These are phyloP conservation scores for Breviolum minutum DNA, from an alignment of 73 alveolate species.

Conservation along the genomic window DNA sequence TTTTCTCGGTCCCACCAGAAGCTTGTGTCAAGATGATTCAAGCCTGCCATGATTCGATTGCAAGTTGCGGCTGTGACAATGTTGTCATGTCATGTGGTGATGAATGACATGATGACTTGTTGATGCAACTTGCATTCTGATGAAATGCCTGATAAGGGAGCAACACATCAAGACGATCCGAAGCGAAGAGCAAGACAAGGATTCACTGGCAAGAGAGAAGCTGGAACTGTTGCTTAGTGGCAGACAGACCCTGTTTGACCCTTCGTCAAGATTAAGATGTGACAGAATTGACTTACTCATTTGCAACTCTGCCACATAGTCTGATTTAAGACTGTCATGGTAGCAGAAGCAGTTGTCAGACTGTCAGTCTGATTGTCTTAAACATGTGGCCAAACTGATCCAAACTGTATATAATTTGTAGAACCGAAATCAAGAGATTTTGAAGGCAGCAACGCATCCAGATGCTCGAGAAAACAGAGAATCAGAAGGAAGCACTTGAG, in stretches of 20 bases:
- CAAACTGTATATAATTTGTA: no score
- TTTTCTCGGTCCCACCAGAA: background rate
- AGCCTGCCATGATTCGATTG: background rate
- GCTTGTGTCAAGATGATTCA: background rate
- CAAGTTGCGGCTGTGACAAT: no score
- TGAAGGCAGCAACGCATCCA: slow-evolving; percentile 24
- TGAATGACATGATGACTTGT: background rate
- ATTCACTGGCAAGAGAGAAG: background rate
- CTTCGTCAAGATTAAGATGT: no score
- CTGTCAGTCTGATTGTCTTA: no score
- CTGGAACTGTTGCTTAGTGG: background rate
- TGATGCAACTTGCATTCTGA: background rate
- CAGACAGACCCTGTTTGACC: no score
- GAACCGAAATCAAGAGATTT: background rate
- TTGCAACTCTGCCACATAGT: no score
- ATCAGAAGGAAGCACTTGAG: background rate
- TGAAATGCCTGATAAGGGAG: background rate
- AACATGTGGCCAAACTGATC: no score
- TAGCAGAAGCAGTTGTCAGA: no score
- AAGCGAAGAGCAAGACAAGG: background rate
- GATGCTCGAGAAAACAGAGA: background rate
- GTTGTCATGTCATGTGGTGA: no score
- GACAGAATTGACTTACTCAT: no score
- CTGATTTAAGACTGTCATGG: no score
- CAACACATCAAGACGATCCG: background rate